phyloP scores from a whole-genome alignment of 202 grass and related monocot species.

The Zizania palustris region DNA sequence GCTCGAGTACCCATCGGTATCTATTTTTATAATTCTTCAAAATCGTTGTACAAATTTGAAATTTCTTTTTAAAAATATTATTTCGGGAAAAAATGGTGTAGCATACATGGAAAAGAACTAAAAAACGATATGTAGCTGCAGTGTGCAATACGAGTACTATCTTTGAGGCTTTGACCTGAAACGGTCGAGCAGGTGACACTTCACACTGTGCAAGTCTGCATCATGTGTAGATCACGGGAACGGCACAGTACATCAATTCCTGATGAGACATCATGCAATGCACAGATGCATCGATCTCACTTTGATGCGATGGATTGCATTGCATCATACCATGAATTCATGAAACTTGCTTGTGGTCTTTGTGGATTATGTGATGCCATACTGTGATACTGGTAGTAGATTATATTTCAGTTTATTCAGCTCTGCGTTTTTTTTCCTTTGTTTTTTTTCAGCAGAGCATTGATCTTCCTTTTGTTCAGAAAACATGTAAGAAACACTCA shows the following conservation, averaged over 20 bases:
- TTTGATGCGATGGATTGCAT: conserved; percentile 21
- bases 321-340: conserved; percentile 15
- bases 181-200: not conserved
- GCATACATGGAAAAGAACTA: too few relatives aligned
- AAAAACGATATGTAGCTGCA: too few relatives aligned
- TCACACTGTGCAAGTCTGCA: conserved; percentile 16
- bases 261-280: conserved; percentile 22
- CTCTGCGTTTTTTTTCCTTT: too few relatives aligned
- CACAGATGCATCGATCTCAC: conserved; percentile 6
- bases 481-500: not conserved
- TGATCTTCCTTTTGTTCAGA: not conserved
- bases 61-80: too few relatives aligned
- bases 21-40: too few relatives aligned
- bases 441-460: not conserved
- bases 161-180: conserved; percentile 35
- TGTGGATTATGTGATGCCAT: conserved; percentile 15
- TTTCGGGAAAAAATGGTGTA: too few relatives aligned
- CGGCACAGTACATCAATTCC: conserved; percentile 23
- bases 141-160: not conserved
- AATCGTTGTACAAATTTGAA: too few relatives aligned
- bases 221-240: conserved; percentile 48
- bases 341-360: not conserved
- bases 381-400: not conserved
- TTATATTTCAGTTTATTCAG: not conserved
- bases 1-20: too few relatives aligned